Percentiles rank a stretch among this genome's conserved stretches.
Conservation (phyloP, 1,284 basidiomycete genomes). For the Pseudozyma thailandica region DNA sequence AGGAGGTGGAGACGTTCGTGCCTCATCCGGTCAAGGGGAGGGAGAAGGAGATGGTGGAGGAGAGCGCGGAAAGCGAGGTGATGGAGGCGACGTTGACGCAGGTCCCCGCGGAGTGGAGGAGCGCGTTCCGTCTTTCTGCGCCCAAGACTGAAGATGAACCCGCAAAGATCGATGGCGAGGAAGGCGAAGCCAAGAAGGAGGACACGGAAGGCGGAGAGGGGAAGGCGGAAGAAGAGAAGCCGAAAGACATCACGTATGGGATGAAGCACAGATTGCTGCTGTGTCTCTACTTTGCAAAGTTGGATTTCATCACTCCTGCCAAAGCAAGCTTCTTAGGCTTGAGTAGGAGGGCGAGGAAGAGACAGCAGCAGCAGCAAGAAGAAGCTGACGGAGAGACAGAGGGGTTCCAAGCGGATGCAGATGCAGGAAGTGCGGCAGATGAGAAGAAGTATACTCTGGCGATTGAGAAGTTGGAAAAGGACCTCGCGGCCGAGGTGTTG, state of each 20-base stretch:
- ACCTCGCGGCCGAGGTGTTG: slow-evolving; percentile 26
- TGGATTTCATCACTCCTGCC: slow-evolving; percentile 29
- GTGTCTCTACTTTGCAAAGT: slow-evolving; percentile 40
- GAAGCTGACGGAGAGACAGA: slow-evolving; percentile 3
- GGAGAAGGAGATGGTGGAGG: slow-evolving; percentile 12
- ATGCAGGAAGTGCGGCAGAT: background rate
- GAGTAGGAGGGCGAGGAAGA: slow-evolving; percentile 34
- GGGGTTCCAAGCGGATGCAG: background rate
- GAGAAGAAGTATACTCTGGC: slow-evolving; percentile 6
- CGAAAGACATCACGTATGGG: slow-evolving; percentile 20
- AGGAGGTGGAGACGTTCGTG: slow-evolving; percentile 35
- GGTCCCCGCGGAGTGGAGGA: slow-evolving; percentile 36
- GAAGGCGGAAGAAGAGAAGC: background rate
- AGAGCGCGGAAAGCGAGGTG: slow-evolving; percentile 10
- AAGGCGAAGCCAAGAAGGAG: slow-evolving; percentile 6
- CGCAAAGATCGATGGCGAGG: background rate
- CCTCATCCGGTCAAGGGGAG: slow-evolving; percentile 9
- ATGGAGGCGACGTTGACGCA: slow-evolving; percentile 36
- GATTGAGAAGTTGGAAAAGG: slow-evolving; percentile 29
- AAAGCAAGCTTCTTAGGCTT: slow-evolving; percentile 18
- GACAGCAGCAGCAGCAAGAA: slow-evolving; percentile 4
- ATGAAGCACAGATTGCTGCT: slow-evolving; percentile 35
- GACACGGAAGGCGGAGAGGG: background rate
- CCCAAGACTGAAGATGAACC: background rate
- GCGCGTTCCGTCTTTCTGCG: slow-evolving; percentile 38